Evolutionary conservation across 345 rosid genomes (phyloP), one percentile per base, ranked within the genome.

Genomic region (Eucalyptus cloeziana): DNA sequence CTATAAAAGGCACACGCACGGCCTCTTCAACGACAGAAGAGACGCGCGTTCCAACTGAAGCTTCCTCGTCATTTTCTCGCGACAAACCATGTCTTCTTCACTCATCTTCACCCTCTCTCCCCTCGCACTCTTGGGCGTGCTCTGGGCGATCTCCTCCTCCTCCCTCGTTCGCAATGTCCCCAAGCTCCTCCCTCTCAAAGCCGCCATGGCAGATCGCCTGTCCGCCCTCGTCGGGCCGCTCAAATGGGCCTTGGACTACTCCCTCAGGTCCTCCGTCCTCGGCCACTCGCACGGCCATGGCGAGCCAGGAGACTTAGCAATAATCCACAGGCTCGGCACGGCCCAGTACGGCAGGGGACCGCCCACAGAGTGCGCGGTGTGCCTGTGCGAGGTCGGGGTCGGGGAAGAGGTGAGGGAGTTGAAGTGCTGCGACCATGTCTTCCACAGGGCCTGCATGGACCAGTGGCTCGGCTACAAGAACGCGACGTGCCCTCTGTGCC

Each of bases 401-500:
- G 92, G 88, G 49, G 93, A 91, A 43, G 93, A 90, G 56, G 87
- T 91, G 17, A 88, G 87, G 49, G 89, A 91, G 64, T 50, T 91
- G 79, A 87, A 89, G 69, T 94, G 95, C n/a, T 37, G 89, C 30
- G 47, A 37, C 83, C 95, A 94, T 79, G 52, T 88, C 3, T 94
- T 93, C 52, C 95, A 94, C 21, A 88, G 88, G 24, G 83, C 69
- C 69, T 93, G 95, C 87, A 67, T 92, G 88, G 93, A 93, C 87
- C 69, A 87, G 85, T 92, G 93, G 93, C 60, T 88, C 19, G 79
- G 71, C 19, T 47, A 49, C 86, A 83, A 88, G 24, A 89, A 16
- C 15, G 30, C 21, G 12, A 92, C 90, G 16, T 94, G 94, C 86
- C 95, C 94, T 2, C 92, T 93, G 49, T 94, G 94, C 87, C 92